Evolutionary conservation across 352 stramenopile species (phyloP).

Genomic region (Halophytophthora batemanensis): DNA sequence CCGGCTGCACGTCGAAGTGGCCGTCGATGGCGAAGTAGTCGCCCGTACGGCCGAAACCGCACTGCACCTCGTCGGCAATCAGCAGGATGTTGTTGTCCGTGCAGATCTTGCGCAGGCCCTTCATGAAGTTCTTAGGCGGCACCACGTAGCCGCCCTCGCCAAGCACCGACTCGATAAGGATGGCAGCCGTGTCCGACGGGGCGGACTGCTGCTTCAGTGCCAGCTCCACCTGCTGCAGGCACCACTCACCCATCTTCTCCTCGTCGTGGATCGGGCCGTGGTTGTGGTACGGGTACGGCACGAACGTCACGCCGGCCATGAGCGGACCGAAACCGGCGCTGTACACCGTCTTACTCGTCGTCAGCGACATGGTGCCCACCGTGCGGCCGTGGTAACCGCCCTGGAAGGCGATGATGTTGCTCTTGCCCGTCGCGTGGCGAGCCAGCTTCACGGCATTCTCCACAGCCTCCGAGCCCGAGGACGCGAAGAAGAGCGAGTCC

Average conservation of each 20-base stretch:
- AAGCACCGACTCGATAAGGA: conserved; percentile 91
- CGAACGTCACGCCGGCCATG: conserved; percentile 79
- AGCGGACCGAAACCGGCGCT: conserved; percentile 83
- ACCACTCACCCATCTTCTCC: conserved; percentile 65
- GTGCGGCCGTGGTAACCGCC: conserved; percentile 92
- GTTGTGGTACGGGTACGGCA: conserved; percentile 86
- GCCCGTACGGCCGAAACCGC: conserved; percentile 86
- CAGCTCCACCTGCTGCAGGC: conserved; percentile 81
- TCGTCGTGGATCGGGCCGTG: conserved; percentile 84
- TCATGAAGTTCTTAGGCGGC: conserved; percentile 90
- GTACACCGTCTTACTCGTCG: conserved; percentile 89
- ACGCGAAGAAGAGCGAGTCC: conserved; percentile 90
- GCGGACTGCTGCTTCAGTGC: conserved; percentile 90
- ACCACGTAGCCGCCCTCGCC: conserved; percentile 93
- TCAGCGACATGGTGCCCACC: conserved; percentile 91
- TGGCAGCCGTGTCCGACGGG: conserved; percentile 82
- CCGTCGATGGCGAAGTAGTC: conserved; percentile 87
- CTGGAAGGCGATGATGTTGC: conserved; percentile 90
- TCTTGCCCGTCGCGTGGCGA: conserved; percentile 87
- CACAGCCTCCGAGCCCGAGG: conserved; percentile 88
- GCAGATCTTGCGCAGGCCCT: conserved; percentile 88
- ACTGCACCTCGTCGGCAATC: conserved; percentile 93
- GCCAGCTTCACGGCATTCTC: conserved; percentile 93
- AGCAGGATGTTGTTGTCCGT: conserved; percentile 92
- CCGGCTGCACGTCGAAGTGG: conserved; percentile 80